Base-by-base conservation (phyloP, 305 asterid species). In the Petunia hybrid region DNA sequence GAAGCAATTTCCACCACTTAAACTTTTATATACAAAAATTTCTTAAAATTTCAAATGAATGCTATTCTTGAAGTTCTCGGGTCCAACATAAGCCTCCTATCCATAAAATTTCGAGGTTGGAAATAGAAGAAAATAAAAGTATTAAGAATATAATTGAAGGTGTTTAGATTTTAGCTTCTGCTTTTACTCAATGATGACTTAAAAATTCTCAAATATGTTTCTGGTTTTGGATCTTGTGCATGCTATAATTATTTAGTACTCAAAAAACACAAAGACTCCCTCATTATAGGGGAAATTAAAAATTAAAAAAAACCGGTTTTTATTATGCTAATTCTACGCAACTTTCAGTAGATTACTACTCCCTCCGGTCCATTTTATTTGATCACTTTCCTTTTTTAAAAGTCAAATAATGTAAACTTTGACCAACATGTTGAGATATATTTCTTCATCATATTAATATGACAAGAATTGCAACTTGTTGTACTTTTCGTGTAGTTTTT, bases 291-390 rank as follows among this genome's bases (percentile, higher is more conserved):
- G 77, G 77, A 70, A 22, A 22, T 22, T 70, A 70, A 16, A 22
- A 43, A 70, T n/a, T n/a, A 22, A 70, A 0, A 41, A 45, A 43
- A 57, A 22, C 0, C 5, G 22, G 77, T 45, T 70, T 70, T 10
- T 70, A 45, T 45, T 70, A 70, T 45, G 5, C 77, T 70, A 70
- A 43, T 69, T 69, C 76, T 45, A 43, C 22, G 57, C 76, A 45
- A 43, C 22, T 43, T 69, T 69, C 59, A 69, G 41, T 39, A 65
- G 31, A 22, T 22, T 22, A 22, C 31, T 22, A 22, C 31, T 22
- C 31, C 31, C 31, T 22, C 31, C 31, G 31, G 31, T 22, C 31
- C 31, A 22, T 22, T 22, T 22, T 22, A 22, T 22, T 22, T 22
- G 31, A 22, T 22, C 31, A 22, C 31, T 22, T 22, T 22, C 31